A percentile compares a stretch with the other conserved stretches of the same genome.
Evolutionary conservation across 148 eudicot genomes (phyloP).

Genomic region (Fagopyrum tataricum): DNA sequence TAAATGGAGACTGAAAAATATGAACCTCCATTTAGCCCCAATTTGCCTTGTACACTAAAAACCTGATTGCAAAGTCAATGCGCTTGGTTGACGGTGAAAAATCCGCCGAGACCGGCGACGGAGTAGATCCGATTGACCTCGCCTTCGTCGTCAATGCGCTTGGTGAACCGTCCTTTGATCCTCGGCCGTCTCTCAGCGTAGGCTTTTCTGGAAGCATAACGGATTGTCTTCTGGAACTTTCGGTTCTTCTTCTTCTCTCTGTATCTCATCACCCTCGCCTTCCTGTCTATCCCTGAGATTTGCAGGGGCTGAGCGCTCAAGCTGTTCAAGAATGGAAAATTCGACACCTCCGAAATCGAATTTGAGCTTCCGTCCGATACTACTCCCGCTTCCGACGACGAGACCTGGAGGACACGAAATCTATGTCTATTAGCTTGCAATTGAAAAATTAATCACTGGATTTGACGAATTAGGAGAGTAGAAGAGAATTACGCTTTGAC

Average conservation of each 20-base stretch:
- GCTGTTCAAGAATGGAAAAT: slow-evolving; percentile 18
- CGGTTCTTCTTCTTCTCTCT: slow-evolving; percentile 87
- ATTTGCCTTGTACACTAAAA: background rate
- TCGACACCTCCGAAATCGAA: slow-evolving; percentile 49
- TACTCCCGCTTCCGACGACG: slow-evolving; percentile 76
- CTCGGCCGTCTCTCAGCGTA: slow-evolving; percentile 89
- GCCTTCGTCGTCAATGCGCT: slow-evolving; percentile 26
- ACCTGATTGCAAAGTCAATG: background rate
- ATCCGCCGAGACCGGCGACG: slow-evolving; percentile 26
- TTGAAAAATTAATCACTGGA: background rate
- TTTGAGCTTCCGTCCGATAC: slow-evolving; percentile 62
- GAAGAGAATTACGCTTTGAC: slow-evolving; percentile 33
- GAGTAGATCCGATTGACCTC: slow-evolving; percentile 25
- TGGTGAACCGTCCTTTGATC: slow-evolving; percentile 81
- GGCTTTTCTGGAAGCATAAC: slow-evolving; percentile 87
- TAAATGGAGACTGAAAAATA: background rate
- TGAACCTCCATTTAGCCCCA: background rate
- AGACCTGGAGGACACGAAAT: slow-evolving; percentile 37
- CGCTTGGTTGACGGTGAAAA: slow-evolving; percentile 15
- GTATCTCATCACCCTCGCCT: slow-evolving; percentile 76
- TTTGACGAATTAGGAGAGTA: background rate
- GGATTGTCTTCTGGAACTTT: slow-evolving; percentile 81
- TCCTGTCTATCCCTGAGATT: slow-evolving; percentile 20
- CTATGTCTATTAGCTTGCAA: background rate
- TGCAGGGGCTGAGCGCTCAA: background rate